Evolutionary conservation across 2,329 filamentous ascomycete genomes (phyloP).

Genomic region (Aspergillus sp.): DNA sequence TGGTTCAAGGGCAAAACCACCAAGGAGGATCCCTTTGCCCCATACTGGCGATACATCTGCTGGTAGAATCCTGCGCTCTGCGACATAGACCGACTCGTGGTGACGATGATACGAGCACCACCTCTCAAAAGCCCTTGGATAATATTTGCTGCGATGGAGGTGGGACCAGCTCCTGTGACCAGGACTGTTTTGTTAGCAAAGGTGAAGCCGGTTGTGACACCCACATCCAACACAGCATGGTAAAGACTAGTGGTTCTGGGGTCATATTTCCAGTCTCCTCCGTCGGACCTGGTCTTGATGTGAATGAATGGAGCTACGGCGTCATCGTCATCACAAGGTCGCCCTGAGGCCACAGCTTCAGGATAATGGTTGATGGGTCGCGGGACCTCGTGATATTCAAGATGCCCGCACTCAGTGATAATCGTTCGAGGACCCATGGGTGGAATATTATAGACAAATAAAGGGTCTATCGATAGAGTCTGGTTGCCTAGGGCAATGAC

Average conservation of each 20-base stretch:
- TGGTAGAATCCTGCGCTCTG: constrained; percentile 34
- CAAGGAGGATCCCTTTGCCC: constrained; percentile 35
- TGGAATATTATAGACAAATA: constrained; percentile 10
- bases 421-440: constrained; percentile 14
- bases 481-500: constrained; percentile 4
- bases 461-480: constrained; percentile 8
- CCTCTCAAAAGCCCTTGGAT: constrained; percentile 32
- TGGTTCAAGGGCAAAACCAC: constrained; percentile 43
- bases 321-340: not conserved
- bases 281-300: constrained; percentile 16
- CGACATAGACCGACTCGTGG: constrained; percentile 36
- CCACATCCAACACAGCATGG: constrained; percentile 12
- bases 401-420: constrained; percentile 3
- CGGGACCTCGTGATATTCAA: constrained; percentile 11
- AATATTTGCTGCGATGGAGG: constrained; percentile 39
- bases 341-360: constrained; percentile 2
- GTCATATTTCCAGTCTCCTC: constrained; percentile 20
- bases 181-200: constrained; percentile 34
- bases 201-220: constrained; percentile 18
- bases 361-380: constrained; percentile 9
- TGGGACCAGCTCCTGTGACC: constrained; percentile 38
- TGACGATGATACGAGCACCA: constrained; percentile 42
- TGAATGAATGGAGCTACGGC: constrained; percentile 15
- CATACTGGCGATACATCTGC: constrained; percentile 33
- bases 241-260: constrained; percentile 15